Evolutionary conservation across 371 early-diverging fungal species (phyloP).

Genomic region (Zopfochytrium polystomum): DNA sequence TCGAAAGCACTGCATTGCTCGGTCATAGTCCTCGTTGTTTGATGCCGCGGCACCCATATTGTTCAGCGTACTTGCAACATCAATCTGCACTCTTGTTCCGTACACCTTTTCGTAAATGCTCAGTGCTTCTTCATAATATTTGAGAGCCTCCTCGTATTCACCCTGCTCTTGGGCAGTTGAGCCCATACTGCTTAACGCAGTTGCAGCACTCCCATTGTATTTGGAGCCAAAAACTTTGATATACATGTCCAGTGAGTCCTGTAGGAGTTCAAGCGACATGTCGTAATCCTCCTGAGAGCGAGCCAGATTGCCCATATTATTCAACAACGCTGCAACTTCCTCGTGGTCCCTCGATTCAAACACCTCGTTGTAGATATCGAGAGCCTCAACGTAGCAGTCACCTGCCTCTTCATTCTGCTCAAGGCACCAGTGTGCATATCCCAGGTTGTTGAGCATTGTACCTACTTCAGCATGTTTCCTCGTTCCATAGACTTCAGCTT

Average conservation of each 20-base stretch:
- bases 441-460: slow-evolving; percentile 1
- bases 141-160: not conserved
- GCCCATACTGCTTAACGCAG: too few relatives aligned
- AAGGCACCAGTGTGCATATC: too few relatives aligned
- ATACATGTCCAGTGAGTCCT: not conserved
- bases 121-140: slow-evolving; percentile 6
- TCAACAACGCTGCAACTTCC: too few relatives aligned
- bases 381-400: too few relatives aligned
- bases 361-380: too few relatives aligned
- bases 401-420: too few relatives aligned
- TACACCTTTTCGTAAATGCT: slow-evolving; percentile 4
- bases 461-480: slow-evolving; percentile 1
- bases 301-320: not conserved
- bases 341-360: too few relatives aligned
- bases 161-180: too few relatives aligned
- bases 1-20: slow-evolving; percentile 12
- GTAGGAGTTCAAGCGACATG: not conserved
- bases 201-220: too few relatives aligned
- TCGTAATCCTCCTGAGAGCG: not conserved
- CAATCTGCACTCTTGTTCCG: slow-evolving; percentile 4
- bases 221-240: not conserved
- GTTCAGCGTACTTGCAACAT: slow-evolving; percentile 11
- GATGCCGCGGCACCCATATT: slow-evolving; percentile 3
- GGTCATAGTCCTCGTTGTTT: not conserved
- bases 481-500: slow-evolving; percentile 3